A percentile compares a stretch with the other conserved stretches of the same genome.
These are phyloP conservation scores for Collybia nuda DNA, from an alignment of 768 basidiomycete genomes.

Conservation along the genomic window DNA sequence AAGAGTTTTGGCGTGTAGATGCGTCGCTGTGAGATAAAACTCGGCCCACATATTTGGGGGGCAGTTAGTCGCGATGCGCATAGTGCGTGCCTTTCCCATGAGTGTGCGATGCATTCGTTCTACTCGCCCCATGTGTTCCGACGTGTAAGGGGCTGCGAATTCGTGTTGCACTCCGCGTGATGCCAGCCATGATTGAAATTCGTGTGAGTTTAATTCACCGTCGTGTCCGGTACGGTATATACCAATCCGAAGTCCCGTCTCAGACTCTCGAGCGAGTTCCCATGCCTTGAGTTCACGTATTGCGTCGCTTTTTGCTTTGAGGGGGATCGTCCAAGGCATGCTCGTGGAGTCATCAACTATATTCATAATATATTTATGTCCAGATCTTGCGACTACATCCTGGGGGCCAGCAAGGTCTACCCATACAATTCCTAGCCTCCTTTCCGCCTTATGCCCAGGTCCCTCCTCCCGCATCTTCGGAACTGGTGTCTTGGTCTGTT, in stretches of 20 bases:
- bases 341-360: conserved; percentile 33
- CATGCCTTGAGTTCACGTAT: conserved; percentile 24
- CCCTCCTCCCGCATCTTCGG: conserved; percentile 25
- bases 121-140: conserved; percentile 31
- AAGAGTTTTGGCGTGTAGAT: conserved; percentile 10
- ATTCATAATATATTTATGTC: conserved; percentile 19
- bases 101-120: conserved; percentile 30
- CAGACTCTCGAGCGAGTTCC: conserved; percentile 19
- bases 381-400: conserved; percentile 18
- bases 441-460: conserved; percentile 20
- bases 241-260: conserved; percentile 15
- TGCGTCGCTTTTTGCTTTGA: conserved; percentile 25
- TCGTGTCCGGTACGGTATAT: conserved; percentile 16
- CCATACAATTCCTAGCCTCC: conserved; percentile 26
- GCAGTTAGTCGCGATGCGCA: conserved; percentile 19
- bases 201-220: conserved; percentile 18
- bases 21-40: conserved; percentile 21
- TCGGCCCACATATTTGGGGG: conserved; percentile 27
- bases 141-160: conserved; percentile 25
- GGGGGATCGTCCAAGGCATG: conserved; percentile 29
- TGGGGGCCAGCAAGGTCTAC: conserved; percentile 26
- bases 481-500: conserved; percentile 31
- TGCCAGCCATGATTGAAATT: conserved; percentile 12
- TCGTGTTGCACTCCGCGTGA: conserved; percentile 10
- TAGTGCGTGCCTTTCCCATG: conserved; percentile 22